Percentiles rank a stretch among this genome's conserved stretches.
Evolutionary conservation across 441 rosid genomes (phyloP).

Genomic region (Manihot esculenta): DNA sequence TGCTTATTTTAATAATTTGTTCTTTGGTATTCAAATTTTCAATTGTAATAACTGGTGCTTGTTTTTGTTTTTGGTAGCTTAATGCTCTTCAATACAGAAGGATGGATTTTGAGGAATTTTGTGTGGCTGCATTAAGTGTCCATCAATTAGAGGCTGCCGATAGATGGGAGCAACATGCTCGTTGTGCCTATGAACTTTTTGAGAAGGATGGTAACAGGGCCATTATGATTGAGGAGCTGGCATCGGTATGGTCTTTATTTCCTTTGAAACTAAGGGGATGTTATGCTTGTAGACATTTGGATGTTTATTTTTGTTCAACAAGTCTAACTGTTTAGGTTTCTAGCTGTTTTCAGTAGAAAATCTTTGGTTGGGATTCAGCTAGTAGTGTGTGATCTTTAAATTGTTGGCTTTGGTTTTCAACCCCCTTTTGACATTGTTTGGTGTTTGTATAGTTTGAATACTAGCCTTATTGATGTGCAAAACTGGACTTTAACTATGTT

Average conservation of each 20-base stretch:
- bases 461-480: neutral
- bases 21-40: conserved; percentile 8
- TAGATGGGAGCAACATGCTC: conserved; percentile 92
- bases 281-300: neutral
- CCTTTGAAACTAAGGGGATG: neutral
- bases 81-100: conserved; percentile 86
- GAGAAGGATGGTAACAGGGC: conserved; percentile 95
- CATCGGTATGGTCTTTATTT: conserved; percentile 56
- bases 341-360: neutral
- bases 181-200: conserved; percentile 91
- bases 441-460: neutral
- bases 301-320: neutral
- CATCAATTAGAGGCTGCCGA: conserved; percentile 89
- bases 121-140: conserved; percentile 79
- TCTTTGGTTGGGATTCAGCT: too few relatives aligned
- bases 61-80: conserved; percentile 44
- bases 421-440: neutral
- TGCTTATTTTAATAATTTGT: conserved; percentile 3
- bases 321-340: neutral
- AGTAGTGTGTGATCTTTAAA: neutral
- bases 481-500: neutral
- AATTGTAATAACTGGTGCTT: neutral
- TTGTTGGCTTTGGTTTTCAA: neutral
- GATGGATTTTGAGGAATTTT: conserved; percentile 87
- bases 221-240: conserved; percentile 80